Conservation (phyloP, 768 basidiomycete genomes). For the Phaeotremella skinneri region DNA sequence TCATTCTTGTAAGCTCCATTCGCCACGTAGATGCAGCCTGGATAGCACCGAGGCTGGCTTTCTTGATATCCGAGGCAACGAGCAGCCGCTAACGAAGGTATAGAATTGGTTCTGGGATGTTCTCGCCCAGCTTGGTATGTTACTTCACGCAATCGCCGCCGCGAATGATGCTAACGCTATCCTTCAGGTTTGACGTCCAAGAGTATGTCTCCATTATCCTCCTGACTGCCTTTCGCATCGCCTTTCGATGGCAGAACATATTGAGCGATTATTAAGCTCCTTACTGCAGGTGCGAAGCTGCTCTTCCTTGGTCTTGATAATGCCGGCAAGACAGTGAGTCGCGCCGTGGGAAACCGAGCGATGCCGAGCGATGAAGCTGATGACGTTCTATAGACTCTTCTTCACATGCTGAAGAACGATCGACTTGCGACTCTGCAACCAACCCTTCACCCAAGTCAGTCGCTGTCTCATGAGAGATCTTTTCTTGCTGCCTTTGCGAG, state of each 20-base stretch:
- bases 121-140: constrained; percentile 83
- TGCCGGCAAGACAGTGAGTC: constrained; percentile 92
- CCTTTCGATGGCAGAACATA: neutral
- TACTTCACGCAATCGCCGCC: neutral
- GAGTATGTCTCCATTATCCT: constrained; percentile 57
- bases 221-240: neutral
- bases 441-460: constrained; percentile 92
- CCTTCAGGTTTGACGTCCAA: constrained; percentile 81
- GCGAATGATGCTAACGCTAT: neutral
- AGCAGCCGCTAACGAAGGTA: neutral
- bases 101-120: constrained; percentile 95
- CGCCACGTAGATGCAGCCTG: neutral
- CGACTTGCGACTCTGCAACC: constrained; percentile 95
- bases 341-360: neutral
- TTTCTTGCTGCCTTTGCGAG: no score
- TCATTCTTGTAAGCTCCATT: constrained; percentile 30
- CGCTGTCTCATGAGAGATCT: neutral
- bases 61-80: neutral
- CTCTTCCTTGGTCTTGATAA: constrained; percentile 98
- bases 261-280: neutral
- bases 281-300: constrained; percentile 73
- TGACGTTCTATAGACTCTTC: constrained; percentile 64
- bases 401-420: constrained; percentile 99
- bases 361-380: neutral
- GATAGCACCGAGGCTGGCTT: constrained; percentile 1